phyloP scores from a whole-genome alignment of 768 basidiomycete species.

The Russula earlei region DNA sequence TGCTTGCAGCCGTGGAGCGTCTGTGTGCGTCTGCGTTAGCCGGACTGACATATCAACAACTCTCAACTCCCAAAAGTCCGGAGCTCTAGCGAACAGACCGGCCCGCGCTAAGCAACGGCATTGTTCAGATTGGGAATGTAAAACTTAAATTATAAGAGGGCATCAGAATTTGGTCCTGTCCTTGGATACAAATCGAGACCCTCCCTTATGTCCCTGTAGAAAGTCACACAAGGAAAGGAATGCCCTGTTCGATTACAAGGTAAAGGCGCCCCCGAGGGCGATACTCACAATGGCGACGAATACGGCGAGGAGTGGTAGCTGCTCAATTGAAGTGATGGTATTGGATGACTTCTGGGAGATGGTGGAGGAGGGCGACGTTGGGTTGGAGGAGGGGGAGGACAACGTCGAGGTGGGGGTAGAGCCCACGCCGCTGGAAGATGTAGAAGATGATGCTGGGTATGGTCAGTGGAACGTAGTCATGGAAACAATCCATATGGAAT shows the following conservation, averaged over 20 bases:
- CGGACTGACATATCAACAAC: too few relatives aligned
- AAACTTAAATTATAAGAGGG: background rate
- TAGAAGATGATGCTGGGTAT: background rate
- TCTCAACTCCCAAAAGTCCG: too few relatives aligned
- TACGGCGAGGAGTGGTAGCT: background rate
- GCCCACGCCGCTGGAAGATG: background rate
- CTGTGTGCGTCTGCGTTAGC: too few relatives aligned
- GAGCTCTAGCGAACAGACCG: too few relatives aligned
- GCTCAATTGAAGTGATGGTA: background rate
- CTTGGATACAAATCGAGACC: background rate
- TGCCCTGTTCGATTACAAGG: background rate
- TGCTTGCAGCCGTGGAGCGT: too few relatives aligned
- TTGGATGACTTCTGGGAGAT: background rate
- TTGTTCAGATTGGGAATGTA: too few relatives aligned
- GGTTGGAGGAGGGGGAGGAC: too few relatives aligned
- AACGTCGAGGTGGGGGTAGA: too few relatives aligned
- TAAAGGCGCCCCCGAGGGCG: constrained; percentile 4
- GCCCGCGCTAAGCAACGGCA: too few relatives aligned
- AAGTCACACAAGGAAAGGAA: too few relatives aligned
- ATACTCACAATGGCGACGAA: background rate
- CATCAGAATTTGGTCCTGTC: background rate
- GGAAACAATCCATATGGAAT: background rate
- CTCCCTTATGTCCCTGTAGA: too few relatives aligned
- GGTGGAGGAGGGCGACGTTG: too few relatives aligned
- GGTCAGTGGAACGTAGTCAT: background rate